Evolutionary conservation across 176 grass and related monocot species (phyloP).

Genomic region (Carex littledalei): DNA sequence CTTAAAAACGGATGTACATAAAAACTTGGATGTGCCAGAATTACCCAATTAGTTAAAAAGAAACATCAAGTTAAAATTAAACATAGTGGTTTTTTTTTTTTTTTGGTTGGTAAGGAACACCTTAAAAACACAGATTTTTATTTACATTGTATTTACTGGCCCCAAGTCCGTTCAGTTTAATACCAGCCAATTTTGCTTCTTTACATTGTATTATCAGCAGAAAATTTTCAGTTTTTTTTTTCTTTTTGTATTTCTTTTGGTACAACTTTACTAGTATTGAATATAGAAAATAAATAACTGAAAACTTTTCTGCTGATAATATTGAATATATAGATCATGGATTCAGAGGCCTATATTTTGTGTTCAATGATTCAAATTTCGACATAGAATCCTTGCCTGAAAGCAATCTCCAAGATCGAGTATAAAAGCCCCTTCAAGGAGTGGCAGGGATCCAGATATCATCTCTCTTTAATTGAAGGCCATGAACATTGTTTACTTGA

Average conservation of each 20-base stretch:
- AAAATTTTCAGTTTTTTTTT: no score
- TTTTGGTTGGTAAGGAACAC: not conserved
- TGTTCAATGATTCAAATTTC: not conserved
- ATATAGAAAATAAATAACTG: not conserved
- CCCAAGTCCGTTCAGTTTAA: not conserved
- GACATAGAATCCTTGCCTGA: constrained; percentile 25
- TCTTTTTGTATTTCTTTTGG: not conserved
- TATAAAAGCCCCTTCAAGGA: constrained; percentile 30
- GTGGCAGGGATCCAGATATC: constrained; percentile 39
- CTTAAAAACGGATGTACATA: no score
- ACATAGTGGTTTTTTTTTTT: not conserved
- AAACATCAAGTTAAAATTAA: not conserved
- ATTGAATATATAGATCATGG: not conserved
- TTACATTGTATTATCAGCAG: no score
- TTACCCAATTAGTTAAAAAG: not conserved
- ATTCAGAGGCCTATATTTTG: not conserved
- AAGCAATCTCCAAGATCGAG: constrained; percentile 51
- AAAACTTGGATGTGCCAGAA: no score
- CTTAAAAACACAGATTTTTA: not conserved
- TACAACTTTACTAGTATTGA: not conserved
- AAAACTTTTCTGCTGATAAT: not conserved
- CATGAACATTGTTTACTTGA: constrained; percentile 45
- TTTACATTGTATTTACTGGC: no score
- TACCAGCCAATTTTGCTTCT: not conserved
- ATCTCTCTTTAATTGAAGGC: constrained; percentile 45